Percentiles rank a stretch among this genome's conserved stretches.
These are phyloP conservation scores for Globisporangium cystogenes DNA, from an alignment of 352 stramenopile genomes.

Conservation along the genomic window DNA sequence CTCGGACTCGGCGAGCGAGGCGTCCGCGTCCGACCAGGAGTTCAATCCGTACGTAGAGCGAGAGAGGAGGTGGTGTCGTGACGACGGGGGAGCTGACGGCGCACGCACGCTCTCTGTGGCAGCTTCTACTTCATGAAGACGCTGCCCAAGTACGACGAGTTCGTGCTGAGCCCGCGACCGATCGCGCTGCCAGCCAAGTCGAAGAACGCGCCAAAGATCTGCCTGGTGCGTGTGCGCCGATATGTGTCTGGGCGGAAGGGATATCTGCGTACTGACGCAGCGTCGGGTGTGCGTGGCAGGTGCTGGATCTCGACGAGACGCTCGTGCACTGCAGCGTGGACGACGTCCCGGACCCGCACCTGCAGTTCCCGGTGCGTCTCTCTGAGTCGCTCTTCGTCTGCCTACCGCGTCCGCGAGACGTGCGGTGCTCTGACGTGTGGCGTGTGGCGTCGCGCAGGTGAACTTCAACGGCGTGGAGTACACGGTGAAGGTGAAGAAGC, in stretches of 20 bases:
- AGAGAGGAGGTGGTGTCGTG: too few species aligned
- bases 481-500: slow-evolving; percentile 95
- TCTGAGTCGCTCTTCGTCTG: neutral
- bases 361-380: slow-evolving; percentile 90
- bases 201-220: slow-evolving; percentile 59
- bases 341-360: slow-evolving; percentile 89
- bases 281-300: slow-evolving; percentile 27
- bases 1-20: slow-evolving; percentile 25
- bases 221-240: slow-evolving; percentile 41
- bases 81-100: neutral
- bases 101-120: neutral
- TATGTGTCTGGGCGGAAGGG: too few species aligned
- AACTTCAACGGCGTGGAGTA: slow-evolving; percentile 95
- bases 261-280: too few species aligned
- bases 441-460: slow-evolving; percentile 51
- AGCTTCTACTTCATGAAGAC: slow-evolving; percentile 88
- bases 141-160: slow-evolving; percentile 71
- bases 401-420: too few species aligned
- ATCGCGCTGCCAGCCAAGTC: slow-evolving; percentile 53
- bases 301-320: slow-evolving; percentile 99
- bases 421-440: too few species aligned
- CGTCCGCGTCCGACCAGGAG: slow-evolving; percentile 34
- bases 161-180: slow-evolving; percentile 42
- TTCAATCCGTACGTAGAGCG: slow-evolving; percentile 80
- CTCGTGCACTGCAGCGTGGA: slow-evolving; percentile 99